Evolutionary conservation across 495 filamentous ascomycete genomes (phyloP).

Genomic region (Chaetomium fimeti): DNA sequence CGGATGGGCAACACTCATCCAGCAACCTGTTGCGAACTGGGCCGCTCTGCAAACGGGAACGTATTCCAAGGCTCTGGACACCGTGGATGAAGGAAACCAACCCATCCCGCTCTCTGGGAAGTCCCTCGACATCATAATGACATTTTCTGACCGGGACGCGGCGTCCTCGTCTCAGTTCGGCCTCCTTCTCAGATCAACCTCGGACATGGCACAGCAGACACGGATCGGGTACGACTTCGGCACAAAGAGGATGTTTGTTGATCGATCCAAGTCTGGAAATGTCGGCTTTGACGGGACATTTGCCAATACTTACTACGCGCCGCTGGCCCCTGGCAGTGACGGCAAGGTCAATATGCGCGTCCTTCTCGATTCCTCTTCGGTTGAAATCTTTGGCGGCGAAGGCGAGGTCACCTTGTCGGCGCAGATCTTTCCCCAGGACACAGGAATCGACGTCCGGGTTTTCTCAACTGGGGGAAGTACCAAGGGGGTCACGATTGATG

Average conservation of each 20-base stretch:
- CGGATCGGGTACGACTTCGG: constrained; percentile 7
- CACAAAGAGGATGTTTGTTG: constrained; percentile 6
- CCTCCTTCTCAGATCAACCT: constrained; percentile 6
- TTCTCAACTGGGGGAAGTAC: constrained; percentile 10
- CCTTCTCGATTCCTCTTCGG: constrained; percentile 10
- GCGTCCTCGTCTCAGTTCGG: constrained; percentile 11
- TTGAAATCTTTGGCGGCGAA: constrained; percentile 8
- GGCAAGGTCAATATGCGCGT: constrained; percentile 6
- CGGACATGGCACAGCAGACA: constrained; percentile 5
- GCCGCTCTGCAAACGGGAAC: constrained; percentile 3
- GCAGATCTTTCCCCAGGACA: constrained; percentile 7
- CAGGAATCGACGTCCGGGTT: neutral
- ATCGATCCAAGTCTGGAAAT: constrained; percentile 10
- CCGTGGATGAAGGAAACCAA: neutral
- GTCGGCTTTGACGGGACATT: constrained; percentile 12
- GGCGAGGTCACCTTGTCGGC: constrained; percentile 13
- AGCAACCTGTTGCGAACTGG: constrained; percentile 1
- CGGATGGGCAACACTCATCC: constrained; percentile 10
- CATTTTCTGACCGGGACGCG: constrained; percentile 8
- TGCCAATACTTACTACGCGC: neutral
- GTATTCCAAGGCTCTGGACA: constrained; percentile 1
- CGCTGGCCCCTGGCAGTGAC: constrained; percentile 5
- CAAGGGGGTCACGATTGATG: constrained; percentile 5
- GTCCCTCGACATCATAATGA: constrained; percentile 1
- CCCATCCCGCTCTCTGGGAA: constrained; percentile 2